A percentile compares a stretch with the other conserved stretches of the same genome.
Conservation (phyloP, 768 basidiomycete genomes). For the Boletus subcaerulescens region DNA sequence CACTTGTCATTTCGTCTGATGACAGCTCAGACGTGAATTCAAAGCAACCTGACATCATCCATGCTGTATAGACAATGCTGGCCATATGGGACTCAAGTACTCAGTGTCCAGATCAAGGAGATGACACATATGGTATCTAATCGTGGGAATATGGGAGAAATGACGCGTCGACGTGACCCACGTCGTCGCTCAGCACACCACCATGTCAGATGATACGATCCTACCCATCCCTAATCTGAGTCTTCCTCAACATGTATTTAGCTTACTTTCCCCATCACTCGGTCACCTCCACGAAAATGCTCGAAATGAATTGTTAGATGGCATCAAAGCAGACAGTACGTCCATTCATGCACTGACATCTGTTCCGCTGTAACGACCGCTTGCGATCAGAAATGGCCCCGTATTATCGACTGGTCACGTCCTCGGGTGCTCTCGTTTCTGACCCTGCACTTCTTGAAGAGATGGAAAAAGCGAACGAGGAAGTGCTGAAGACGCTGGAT, state of each 20-base stretch:
- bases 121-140: not conserved
- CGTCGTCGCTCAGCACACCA: not conserved
- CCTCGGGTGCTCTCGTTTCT: conserved; percentile 44
- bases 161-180: conserved; percentile 17
- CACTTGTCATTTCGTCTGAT: too few relatives aligned
- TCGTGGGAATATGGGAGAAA: conserved; percentile 14
- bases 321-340: conserved; percentile 78
- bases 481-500: conserved; percentile 71
- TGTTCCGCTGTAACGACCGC: not conserved
- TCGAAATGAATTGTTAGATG: conserved; percentile 59
- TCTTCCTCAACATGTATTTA: conserved; percentile 77
- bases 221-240: conserved; percentile 84
- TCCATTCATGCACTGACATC: conserved; percentile 11
- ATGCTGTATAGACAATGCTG: too few relatives aligned
- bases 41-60: too few relatives aligned
- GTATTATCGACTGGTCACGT: conserved; percentile 63
- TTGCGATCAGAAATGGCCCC: conserved; percentile 76
- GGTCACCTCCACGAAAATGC: conserved; percentile 66
- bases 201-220: conserved; percentile 82
- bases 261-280: conserved; percentile 61
- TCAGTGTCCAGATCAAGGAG: too few relatives aligned
- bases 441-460: conserved; percentile 32
- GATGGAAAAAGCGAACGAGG: conserved; percentile 56
- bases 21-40: too few relatives aligned
- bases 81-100: too few relatives aligned